Evolutionary conservation across 2,329 filamentous ascomycete genomes (phyloP), one percentile per base, ranked within the genome.

Genomic region (Cercospora brassicicola): DNA sequence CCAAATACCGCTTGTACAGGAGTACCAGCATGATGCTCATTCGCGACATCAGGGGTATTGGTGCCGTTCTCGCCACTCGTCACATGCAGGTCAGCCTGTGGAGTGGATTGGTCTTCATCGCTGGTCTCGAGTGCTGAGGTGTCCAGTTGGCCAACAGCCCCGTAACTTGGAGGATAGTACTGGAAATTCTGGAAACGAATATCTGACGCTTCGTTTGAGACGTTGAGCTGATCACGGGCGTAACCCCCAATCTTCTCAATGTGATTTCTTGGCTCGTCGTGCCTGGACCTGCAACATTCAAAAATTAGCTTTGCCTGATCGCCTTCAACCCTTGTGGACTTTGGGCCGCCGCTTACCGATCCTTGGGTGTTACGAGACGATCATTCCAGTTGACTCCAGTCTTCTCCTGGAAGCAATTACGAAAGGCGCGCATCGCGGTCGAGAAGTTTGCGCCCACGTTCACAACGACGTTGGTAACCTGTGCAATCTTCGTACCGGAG

Each of bases 381-480:
- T 81, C 74, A 67, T 81, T 77, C 82, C 82, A 84, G 2, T 76
- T 61, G 0, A 81, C 72, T 2, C 78, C 73, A 0, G 81, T 82
- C 15, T 79, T 74, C 68, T 79, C 77, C 60, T 75, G 73, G 77
- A 84, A 84, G 7, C 75, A 72, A 57, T 77, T 73, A 56, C 78
- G 76, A 76, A 83, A 83, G 56, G 72, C 65, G 28, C 71, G 72
- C 65, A 78, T 78, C 9, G 82, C 80, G 9, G 75, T 72, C 1
- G 53, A 6, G 72, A 76, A 82, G 67, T 71, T 66, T 63, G 76
- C 74, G 66, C 75, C 74, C 10, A 76, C 67, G 1, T 77, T 76
- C 10, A 73, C 69, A 39, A 82, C 72, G 63, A 79, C 67, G 33
- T 75, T 72, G 70, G 73, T 73, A 5, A 42, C 56, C 2, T 71